These are phyloP conservation scores for Suhomyces kilbournensis DNA, from an alignment of 805 yeast genomes.

Conservation along the genomic window DNA sequence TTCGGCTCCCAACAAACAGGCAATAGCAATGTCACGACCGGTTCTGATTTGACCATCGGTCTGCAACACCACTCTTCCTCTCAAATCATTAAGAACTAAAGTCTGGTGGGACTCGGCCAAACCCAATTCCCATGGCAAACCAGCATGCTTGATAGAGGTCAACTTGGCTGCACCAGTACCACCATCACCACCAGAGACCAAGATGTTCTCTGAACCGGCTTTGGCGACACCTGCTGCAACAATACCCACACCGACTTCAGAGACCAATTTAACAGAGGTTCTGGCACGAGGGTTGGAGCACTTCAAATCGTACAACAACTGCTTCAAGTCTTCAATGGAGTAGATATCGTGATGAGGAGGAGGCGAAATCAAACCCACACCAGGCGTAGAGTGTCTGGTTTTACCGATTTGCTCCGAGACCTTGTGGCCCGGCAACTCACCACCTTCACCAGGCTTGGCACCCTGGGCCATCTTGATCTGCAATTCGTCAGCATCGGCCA, in stretches of 20 bases:
- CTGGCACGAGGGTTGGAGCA: conserved; percentile 97
- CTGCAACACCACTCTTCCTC: conserved; percentile 94
- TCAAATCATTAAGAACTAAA: conserved; percentile 86
- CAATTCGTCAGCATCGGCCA: conserved; percentile 94
- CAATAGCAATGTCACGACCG: conserved; percentile 95
- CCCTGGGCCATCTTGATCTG: conserved; percentile 99
- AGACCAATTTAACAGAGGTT: conserved; percentile 92
- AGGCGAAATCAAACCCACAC: conserved; percentile 95
- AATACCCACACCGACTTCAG: conserved; percentile 98
- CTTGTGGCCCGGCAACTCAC: conserved; percentile 94
- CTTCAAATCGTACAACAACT: conserved; percentile 91
- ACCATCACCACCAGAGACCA: conserved; percentile 98
- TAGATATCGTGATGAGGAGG: conserved; percentile 99
- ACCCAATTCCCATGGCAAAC: conserved; percentile 98
- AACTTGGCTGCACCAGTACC: conserved; percentile 99
- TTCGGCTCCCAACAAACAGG: conserved; percentile 95
- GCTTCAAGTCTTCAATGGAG: conserved; percentile 96
- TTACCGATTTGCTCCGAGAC: conserved; percentile 85
- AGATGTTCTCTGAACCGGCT: conserved; percentile 95
- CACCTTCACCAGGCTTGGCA: conserved; percentile 99
- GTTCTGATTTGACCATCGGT: conserved; percentile 99
- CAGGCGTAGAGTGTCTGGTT: conserved; percentile 94
- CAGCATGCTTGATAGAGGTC: conserved; percentile 96
- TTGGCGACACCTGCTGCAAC: conserved; percentile 99
- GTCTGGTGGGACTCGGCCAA: conserved; percentile 98